Conservation (phyloP, 345 rosid genomes). For the Arabidopsis suecica region DNA sequence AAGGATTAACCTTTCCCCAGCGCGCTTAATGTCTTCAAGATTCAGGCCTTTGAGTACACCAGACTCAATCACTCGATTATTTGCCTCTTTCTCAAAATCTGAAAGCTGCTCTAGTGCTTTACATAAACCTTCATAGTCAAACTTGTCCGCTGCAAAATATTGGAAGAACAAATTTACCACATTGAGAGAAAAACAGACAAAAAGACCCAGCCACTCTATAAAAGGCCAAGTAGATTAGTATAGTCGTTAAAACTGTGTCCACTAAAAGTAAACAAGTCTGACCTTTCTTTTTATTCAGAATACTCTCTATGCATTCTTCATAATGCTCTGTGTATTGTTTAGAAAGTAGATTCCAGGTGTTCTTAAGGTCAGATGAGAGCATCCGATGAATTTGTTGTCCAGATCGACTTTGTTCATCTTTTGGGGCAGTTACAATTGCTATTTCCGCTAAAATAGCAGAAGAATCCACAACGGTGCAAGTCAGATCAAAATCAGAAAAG, state of each 20-base stretch:
- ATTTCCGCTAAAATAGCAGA: constrained; percentile 97
- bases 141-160: constrained; percentile 57
- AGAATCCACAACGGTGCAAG: constrained; percentile 94
- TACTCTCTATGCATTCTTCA: constrained; percentile 85
- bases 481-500: constrained; percentile 97
- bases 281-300: constrained; percentile 73
- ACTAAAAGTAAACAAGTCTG: constrained; percentile 29
- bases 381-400: constrained; percentile 63
- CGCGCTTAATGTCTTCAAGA: constrained; percentile 87
- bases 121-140: constrained; percentile 69
- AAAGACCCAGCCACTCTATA: constrained; percentile 3
- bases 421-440: constrained; percentile 89
- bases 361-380: constrained; percentile 83
- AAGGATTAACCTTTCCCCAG: constrained; percentile 86
- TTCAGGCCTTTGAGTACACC: constrained; percentile 87
- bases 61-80: constrained; percentile 82
- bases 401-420: constrained; percentile 62
- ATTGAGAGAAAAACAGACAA: not conserved
- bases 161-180: constrained; percentile 7
- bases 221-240: constrained; percentile 4
- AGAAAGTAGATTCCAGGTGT: constrained; percentile 77
- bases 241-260: not conserved
- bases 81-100: constrained; percentile 81
- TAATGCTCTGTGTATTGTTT: constrained; percentile 83
- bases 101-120: constrained; percentile 78